Evolutionary conservation across 108 stramenopile species (phyloP).

Genomic region (Nitzschia sp.): DNA sequence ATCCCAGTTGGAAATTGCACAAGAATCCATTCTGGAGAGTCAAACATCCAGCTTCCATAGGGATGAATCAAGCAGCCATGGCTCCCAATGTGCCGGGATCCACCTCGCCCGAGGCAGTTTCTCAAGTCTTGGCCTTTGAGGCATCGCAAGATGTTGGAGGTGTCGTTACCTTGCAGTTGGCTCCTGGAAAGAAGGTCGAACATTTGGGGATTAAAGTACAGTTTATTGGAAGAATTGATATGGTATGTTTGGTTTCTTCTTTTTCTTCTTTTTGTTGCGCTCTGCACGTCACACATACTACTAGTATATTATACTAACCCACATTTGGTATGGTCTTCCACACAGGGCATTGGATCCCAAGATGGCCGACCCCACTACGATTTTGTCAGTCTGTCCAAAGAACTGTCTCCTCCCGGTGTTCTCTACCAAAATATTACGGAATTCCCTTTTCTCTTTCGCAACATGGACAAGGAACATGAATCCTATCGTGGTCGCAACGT

Average conservation of each 20-base stretch:
- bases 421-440: conserved; percentile 70
- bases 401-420: conserved; percentile 88
- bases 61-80: conserved; percentile 11
- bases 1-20: conserved; percentile 77
- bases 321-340: too few relatives aligned
- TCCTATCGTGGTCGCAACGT: conserved; percentile 95
- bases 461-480: conserved; percentile 85
- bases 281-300: too few relatives aligned
- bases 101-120: conserved; percentile 12
- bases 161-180: conserved; percentile 73
- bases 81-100: conserved; percentile 17
- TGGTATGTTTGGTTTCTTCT: conserved; percentile 58
- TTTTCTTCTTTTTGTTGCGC: too few relatives aligned
- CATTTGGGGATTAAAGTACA: conserved; percentile 97
- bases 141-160: conserved; percentile 79
- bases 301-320: too few relatives aligned
- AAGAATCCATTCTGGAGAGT: conserved; percentile 84
- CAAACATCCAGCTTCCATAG: conserved; percentile 49
- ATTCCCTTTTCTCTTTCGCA: conserved; percentile 88
- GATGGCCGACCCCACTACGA: conserved; percentile 84
- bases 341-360: conserved; percentile 67
- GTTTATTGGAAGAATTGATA: conserved; percentile 95
- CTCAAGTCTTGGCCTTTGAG: conserved; percentile 52
- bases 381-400: conserved; percentile 93
- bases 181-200: conserved; percentile 94